Conservation (phyloP, 768 basidiomycete genomes). For the Rhizopogon roseolus region DNA sequence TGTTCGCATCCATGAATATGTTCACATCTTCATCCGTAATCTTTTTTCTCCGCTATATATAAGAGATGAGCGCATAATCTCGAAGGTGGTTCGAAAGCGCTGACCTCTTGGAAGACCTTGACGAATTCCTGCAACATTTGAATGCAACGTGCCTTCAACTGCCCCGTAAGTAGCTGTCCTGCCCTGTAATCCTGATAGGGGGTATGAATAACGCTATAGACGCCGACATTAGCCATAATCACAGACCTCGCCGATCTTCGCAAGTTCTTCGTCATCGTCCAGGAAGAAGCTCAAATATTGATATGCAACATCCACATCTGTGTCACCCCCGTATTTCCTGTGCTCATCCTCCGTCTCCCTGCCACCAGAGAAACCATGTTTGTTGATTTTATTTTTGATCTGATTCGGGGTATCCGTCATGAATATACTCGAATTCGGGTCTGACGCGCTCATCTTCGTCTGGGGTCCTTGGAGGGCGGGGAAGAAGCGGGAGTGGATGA, state of each 20-base stretch:
- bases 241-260: conserved; percentile 67
- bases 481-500: conserved; percentile 96
- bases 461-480: conserved; percentile 97
- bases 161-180: conserved; percentile 81
- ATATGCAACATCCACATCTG: conserved; percentile 93
- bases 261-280: conserved; percentile 90
- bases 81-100: conserved; percentile 7
- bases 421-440: conserved; percentile 88
- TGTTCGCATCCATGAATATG: conserved; percentile 74
- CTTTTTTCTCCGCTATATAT: conserved; percentile 63
- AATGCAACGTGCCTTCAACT: conserved; percentile 89
- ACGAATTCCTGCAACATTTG: conserved; percentile 78
- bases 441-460: conserved; percentile 98
- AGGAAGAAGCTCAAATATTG: conserved; percentile 95
- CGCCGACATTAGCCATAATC: neutral
- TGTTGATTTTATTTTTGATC: conserved; percentile 97
- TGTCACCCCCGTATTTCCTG: conserved; percentile 78
- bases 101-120: conserved; percentile 77
- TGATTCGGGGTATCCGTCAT: conserved; percentile 91
- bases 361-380: conserved; percentile 94
- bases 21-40: conserved; percentile 75
- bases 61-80: conserved; percentile 6
- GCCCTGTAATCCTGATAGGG: conserved; percentile 79
- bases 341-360: conserved; percentile 96
- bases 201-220: neutral